A percentile compares a stretch with the other conserved stretches of the same genome.
Conservation (phyloP, 768 basidiomycete genomes). For the Myochromella boudieri region DNA sequence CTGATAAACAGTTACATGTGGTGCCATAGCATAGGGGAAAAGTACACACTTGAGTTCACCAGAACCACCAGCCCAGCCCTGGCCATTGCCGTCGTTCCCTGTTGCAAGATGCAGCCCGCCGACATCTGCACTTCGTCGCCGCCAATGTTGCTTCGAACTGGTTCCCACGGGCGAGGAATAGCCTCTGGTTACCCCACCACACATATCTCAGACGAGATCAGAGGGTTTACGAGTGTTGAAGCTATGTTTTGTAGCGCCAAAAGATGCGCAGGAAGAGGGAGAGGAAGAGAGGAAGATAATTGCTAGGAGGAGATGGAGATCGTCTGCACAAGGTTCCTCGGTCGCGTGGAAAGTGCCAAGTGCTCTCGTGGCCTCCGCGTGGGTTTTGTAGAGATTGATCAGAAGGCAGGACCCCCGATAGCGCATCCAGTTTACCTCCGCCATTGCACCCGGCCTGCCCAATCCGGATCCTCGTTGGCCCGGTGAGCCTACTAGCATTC, state of each 20-base stretch:
- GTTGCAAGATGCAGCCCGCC: constrained; percentile 87
- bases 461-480: neutral
- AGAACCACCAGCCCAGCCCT: constrained; percentile 63
- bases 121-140: constrained; percentile 82
- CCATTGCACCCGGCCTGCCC: constrained; percentile 11
- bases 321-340: constrained; percentile 26
- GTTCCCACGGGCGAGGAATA: constrained; percentile 7
- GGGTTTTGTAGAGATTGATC: constrained; percentile 33
- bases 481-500: constrained; percentile 16
- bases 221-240: neutral
- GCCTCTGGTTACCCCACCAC: constrained; percentile 10
- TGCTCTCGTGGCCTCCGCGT: constrained; percentile 47
- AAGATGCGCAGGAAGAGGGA: constrained; percentile 14
- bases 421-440: constrained; percentile 8
- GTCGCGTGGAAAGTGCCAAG: constrained; percentile 38
- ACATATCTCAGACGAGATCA: constrained; percentile 7
- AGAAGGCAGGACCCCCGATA: constrained; percentile 20
- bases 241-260: neutral
- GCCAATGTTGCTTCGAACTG: constrained; percentile 20
- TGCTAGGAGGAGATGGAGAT: constrained; percentile 17
- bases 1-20: constrained; percentile 24
- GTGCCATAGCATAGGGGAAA: constrained; percentile 4
- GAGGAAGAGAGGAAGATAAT: constrained; percentile 19
- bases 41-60: constrained; percentile 49
- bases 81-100: constrained; percentile 56